phyloP scores from a whole-genome alignment of 139 green algal species.

The Klebsormidium nitens region DNA sequence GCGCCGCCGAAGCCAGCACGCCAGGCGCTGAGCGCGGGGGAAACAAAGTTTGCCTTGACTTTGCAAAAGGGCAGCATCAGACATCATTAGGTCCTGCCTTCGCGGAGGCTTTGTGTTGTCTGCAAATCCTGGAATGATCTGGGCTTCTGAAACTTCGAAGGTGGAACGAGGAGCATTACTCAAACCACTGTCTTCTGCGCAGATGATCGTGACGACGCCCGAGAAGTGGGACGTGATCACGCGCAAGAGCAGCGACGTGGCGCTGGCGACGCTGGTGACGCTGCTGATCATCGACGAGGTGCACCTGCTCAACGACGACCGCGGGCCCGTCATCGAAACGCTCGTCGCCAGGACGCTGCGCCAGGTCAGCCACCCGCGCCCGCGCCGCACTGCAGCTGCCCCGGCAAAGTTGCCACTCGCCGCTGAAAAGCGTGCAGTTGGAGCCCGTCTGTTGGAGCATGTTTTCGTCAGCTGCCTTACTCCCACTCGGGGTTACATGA shows the following conservation, averaged over 20 bases:
- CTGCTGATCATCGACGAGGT: constrained; percentile 92
- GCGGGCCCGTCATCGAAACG: constrained; percentile 95
- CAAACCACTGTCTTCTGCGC: constrained; percentile 24
- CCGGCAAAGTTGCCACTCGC: too few relatives aligned
- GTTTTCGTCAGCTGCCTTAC: too few relatives aligned
- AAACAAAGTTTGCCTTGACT: not conserved
- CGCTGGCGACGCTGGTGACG: constrained; percentile 63
- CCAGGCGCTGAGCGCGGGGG: too few relatives aligned
- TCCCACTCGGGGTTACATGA: too few relatives aligned
- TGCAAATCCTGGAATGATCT: too few relatives aligned
- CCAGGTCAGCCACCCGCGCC: constrained; percentile 27
- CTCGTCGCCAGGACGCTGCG: constrained; percentile 89
- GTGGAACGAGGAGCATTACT: too few relatives aligned
- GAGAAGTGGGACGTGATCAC: constrained; percentile 99
- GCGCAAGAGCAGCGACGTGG: constrained; percentile 69
- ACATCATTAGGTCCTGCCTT: too few relatives aligned
- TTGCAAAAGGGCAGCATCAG: not conserved
- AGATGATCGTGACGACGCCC: constrained; percentile 98
- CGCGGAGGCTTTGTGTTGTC: too few relatives aligned
- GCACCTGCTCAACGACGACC: constrained; percentile 95
- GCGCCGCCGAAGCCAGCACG: too few relatives aligned
- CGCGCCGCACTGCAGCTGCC: not conserved
- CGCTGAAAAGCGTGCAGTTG: too few relatives aligned
- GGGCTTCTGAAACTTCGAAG: too few relatives aligned
- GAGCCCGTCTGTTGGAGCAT: too few relatives aligned